Evolutionary conservation across 1,139 yeast genomes (phyloP).

Genomic region (Debaryomyces psychrophilus): DNA sequence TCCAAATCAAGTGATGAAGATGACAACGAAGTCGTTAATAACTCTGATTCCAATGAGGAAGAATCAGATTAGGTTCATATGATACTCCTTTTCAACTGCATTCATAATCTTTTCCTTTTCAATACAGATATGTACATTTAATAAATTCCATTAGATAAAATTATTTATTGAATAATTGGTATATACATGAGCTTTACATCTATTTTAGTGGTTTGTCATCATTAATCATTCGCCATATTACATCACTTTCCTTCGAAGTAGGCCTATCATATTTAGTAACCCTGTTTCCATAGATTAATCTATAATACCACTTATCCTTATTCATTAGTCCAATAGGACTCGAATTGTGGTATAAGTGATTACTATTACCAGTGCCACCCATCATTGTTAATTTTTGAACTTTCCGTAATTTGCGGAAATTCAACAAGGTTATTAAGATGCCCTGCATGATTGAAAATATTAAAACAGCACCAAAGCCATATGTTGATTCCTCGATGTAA

Average conservation of each 20-base stretch:
- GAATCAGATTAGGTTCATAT: conserved; percentile 2
- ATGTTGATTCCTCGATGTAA: conserved; percentile 74
- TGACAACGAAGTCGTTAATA: conserved; percentile 31
- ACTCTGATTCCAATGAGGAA: conserved; percentile 36
- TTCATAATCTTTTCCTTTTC: conserved; percentile 2
- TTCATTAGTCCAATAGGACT: conserved; percentile 7
- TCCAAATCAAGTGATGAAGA: conserved; percentile 23
- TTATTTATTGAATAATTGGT: conserved; percentile 3
- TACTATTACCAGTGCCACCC: conserved; percentile 24
- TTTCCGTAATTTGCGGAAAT: conserved; percentile 52
- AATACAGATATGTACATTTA: conserved; percentile 9
- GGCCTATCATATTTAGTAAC: conserved; percentile 38
- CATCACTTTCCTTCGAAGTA: conserved; percentile 54
- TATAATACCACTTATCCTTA: conserved; percentile 25
- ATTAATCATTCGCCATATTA: conserved; percentile 75
- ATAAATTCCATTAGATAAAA: neutral
- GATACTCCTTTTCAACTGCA: conserved; percentile 5
- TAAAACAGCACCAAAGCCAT: conserved; percentile 68
- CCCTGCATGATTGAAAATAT: conserved; percentile 52
- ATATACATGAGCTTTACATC: conserved; percentile 9
- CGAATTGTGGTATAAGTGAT: conserved; percentile 5
- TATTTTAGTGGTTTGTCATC: conserved; percentile 49
- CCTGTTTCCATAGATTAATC: conserved; percentile 33
- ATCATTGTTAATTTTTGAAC: conserved; percentile 72
- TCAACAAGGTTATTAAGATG: conserved; percentile 40